Base-by-base conservation (phyloP, 78 protist species). In the Mantamonas sphyraenae region DNA sequence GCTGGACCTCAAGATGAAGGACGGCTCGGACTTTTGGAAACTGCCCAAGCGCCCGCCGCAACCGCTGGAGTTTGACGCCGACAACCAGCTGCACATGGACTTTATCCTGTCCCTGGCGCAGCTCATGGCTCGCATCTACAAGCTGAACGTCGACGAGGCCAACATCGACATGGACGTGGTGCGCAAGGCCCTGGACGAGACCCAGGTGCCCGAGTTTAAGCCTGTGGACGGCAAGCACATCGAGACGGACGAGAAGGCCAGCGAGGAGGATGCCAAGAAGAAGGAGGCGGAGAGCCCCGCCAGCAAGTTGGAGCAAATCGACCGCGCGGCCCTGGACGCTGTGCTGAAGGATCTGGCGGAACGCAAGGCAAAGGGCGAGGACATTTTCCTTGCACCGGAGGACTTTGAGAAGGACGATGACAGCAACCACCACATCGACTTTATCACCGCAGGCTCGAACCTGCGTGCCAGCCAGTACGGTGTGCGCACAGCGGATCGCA, bases 361-460 rank as follows among this genome's bases (percentile, higher is more conserved):
- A n/a, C n/a, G n/a, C n/a, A n/a, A n/a, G n/a, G n/a, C n/a, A n/a
- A n/a, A n/a, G n/a, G n/a, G n/a, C n/a, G n/a, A n/a, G n/a, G n/a
- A n/a, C n/a, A n/a, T n/a, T n/a, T n/a, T n/a, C n/a, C n/a, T n/a
- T n/a, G n/a, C n/a, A n/a, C n/a, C n/a, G n/a, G n/a, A n/a, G n/a
- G n/a, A n/a, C n/a, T 47, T 47, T 47, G 53, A 47, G 16, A 47
- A 89, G 83, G 99, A 98, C 73, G 99, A 98, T 60, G 99, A 96
- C 82, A 68, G 81, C 69, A 95, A 97, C 88, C 79, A 74, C 82
- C 99, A 98, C 96, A 93, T 98, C 63, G 99, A 85, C 79, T 97
- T 90, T 68, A 69, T 97, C 79, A 83, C 97, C 2, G 96, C 99
- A 17, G 30, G 80, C 31, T 81, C 99, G 30, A 97, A 97, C 82